phyloP scores from a whole-genome alignment of 2,329 filamentous ascomycete genomes.

The Penicillium olsonii region DNA sequence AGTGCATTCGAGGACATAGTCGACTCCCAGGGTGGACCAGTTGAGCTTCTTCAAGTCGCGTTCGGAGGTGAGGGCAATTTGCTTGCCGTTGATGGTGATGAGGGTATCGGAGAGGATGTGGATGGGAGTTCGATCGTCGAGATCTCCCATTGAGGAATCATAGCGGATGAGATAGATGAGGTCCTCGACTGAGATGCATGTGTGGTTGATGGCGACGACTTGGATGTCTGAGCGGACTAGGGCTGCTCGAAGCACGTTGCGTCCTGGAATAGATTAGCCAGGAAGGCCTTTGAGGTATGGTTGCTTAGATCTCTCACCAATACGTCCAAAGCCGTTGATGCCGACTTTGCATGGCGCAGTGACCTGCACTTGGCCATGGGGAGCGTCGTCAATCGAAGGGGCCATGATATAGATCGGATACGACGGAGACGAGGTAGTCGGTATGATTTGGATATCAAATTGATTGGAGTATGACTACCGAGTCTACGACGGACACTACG shows the following conservation, averaged over 20 bases:
- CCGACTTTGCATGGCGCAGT: constrained; percentile 64
- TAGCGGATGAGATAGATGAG: constrained; percentile 33
- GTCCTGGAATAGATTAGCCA: constrained; percentile 44
- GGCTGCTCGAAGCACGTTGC: constrained; percentile 59
- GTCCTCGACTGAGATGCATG: constrained; percentile 30
- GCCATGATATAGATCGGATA: constrained; percentile 16
- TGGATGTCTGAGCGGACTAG: constrained; percentile 26
- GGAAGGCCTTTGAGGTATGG: neutral
- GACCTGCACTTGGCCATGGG: constrained; percentile 11
- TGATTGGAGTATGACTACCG: neutral
- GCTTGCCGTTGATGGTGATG: constrained; percentile 47
- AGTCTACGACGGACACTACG: neutral
- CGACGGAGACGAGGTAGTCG: neutral
- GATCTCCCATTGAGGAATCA: constrained; percentile 68
- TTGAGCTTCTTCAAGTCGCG: constrained; percentile 30
- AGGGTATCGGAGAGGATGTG: constrained; percentile 87
- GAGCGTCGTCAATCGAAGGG: constrained; percentile 26
- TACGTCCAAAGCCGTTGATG: constrained; percentile 97
- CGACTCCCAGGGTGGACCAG: constrained; percentile 28
- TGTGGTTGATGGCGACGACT: constrained; percentile 33
- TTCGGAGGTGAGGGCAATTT: constrained; percentile 29
- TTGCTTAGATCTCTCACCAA: constrained; percentile 49
- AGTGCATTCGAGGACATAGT: constrained; percentile 33
- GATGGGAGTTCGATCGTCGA: constrained; percentile 91
- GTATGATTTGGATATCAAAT: neutral